Evolutionary conservation across 306 rosid genomes (phyloP).

Genomic region (Amphicarpaea edgeworthii): DNA sequence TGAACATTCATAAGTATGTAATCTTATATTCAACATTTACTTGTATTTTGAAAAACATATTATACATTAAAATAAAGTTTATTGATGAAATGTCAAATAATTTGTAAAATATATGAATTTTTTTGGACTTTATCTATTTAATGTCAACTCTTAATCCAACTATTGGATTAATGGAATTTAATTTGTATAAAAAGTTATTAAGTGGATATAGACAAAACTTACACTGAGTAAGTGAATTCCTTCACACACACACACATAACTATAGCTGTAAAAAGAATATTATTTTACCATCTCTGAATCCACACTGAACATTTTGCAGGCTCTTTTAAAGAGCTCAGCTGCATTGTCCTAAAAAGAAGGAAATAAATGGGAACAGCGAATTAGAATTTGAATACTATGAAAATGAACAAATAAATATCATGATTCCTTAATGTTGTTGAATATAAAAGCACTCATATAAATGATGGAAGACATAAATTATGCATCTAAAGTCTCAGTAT

Average conservation of each 20-base stretch:
- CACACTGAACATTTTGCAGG: constrained; percentile 86
- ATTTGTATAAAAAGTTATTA: neutral
- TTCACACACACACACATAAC: neutral
- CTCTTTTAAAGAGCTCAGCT: constrained; percentile 80
- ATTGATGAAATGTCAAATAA: neutral
- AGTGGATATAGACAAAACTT: neutral
- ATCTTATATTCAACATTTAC: neutral
- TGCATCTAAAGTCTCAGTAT: constrained; percentile 22
- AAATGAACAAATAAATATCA: constrained; percentile 21
- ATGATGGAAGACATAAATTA: constrained; percentile 20
- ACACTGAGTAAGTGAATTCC: neutral
- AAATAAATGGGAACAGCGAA: constrained; percentile 28
- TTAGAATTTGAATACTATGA: constrained; percentile 34
- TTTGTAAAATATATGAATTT: neutral
- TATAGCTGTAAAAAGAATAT: constrained; percentile 36
- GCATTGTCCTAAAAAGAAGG: constrained; percentile 76
- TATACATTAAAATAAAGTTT: neutral
- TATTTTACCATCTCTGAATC: constrained; percentile 87
- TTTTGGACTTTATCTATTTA: neutral
- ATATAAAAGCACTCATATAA: constrained; percentile 8
- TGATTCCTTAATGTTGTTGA: constrained; percentile 21
- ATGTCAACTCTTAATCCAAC: neutral
- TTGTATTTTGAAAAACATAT: neutral
- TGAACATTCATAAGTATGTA: neutral
- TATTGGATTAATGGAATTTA: neutral